Evolutionary conservation across 768 basidiomycete genomes (phyloP), one percentile per base, ranked within the genome.

Genomic region (Russula sp.): DNA sequence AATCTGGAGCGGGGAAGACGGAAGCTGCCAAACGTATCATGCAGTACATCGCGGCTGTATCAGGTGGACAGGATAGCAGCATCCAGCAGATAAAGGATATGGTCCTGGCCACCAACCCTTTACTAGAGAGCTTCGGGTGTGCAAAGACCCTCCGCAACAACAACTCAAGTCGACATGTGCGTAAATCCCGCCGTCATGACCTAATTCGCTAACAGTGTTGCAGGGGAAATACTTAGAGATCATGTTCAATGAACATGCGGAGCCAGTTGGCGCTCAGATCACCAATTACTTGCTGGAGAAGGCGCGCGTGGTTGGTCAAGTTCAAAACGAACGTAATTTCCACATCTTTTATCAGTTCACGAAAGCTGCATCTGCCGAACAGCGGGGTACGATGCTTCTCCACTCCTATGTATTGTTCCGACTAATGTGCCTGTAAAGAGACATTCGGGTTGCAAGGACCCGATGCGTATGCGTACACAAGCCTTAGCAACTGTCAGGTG

Each of bases 271-370:
- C 48, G 97, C 97, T 0, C 93, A 97, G 72, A 98, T 99, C 67
- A 98, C 97, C 8, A 99, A 98, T 74, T 99, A 99, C 73, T 83
- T 99, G 11, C 78, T 99, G 65, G 97, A 99, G 77, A 99, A 99
- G 76, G 92, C 93, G 24, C 86, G 94, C 65, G 93, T 98, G 14
- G 95, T 98, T 13, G 94, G 95, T 38, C 97, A 99, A 73, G 91
- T 98, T 60, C 89, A 92, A 74, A 89, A 91, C 69, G 97, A 99
- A 76, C 86, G 97, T 65, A 92, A 97, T 75, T 98, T 98, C 76
- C 97, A 99, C 72, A 95, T 99, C 65, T 98, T 99, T 80, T 99
- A 98, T 75, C 97, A 99, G 73, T 97, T 98, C 75, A 98, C 97
- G 30, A 99, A 98, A 73, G 94, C 87, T 6, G 96, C 97, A 5